Base-by-base conservation (phyloP, 1,284 basidiomycete species). In the Veloboletus limbatus region DNA sequence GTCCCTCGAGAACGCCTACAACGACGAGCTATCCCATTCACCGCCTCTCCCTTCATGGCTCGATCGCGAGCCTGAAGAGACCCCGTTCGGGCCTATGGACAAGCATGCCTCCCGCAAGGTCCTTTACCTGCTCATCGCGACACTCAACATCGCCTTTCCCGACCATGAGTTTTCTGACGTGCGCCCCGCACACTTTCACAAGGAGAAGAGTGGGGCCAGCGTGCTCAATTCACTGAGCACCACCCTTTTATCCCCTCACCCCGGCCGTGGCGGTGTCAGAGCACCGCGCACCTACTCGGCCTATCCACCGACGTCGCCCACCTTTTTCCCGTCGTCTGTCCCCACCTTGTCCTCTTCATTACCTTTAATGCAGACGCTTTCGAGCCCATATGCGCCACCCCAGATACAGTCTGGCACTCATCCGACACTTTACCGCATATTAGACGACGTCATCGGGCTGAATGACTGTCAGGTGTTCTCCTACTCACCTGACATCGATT, bases 111-210 rank as follows among this genome's bases (percentile, higher is more conserved):
- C 88, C 27, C 77, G 92, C 59, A 95, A 94, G 78, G 92, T 88
- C 2, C 81, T 95, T 41, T 94, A 91, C 73, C 81, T 97, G 44
- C 87, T 99, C 63, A 97, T 99, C 58, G 89, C 93, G 13, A 95
- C 94, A 4, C 86, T 99, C 60, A 99, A 99, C 71, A 83, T 92
- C 58, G 95, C 96, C 3, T 99, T 97, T 66, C 95, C 95, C 0
- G 96, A 98, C 76, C 85, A 98, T 70, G 95, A 98, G 65, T 99
- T 99, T 71, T 92, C 90, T 18, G 86, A 92, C 60, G 90, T 97
- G 44, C 83, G 89, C 27, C 91, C 94, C 0, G 86, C 87, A 25
- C 91, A 97, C 58, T 99, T 99, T 67, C 86, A 81, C 68, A 87
- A 81, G 54, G 88, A 93, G 62, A 81, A 88, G 68, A 85, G 74